Base-by-base conservation (phyloP, 2,329 filamentous ascomycete species). In the Fusarium tricinctum region DNA sequence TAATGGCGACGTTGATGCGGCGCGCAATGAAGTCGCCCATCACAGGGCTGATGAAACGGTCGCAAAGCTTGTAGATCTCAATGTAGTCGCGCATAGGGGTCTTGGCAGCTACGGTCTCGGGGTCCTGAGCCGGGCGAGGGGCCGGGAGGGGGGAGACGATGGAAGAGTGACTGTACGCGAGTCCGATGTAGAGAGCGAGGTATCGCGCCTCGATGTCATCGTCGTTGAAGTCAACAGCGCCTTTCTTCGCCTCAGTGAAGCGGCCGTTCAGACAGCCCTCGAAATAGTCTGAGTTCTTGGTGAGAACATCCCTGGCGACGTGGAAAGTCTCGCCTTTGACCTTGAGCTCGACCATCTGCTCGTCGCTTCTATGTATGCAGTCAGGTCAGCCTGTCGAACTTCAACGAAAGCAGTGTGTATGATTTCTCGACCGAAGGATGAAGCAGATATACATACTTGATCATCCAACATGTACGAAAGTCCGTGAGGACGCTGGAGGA, bases 51-150 rank as follows among this genome's bases (percentile, higher is more conserved):
- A 79, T 55, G 51, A 80, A 79, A 14, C 77, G 73, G 39, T 80
- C 78, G 53, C 78, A 79, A 12, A 80, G 73, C 67, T 79, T 79
- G 61, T 74, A 78, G 5, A 80, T 78, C 45, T 79, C 77, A 32
- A 80, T 58, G 19, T 70, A 78, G 52, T 80, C 78, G 15, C 71
- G 58, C 22, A 79, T 68, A 8, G 75, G 68, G 12, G 76, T 75
- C 44, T 70, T 70, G n/a, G 67, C 62, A 4, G 58, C 63, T 17
- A 59, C 59, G 14, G 73, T 62, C 63, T 78, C 72, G 3, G 77
- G 78, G 52, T 65, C 73, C 12, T 61, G 43, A 4, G 69, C 47
- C 4, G 71, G 69, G 2, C 60, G 47, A 12, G 76, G 77, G 6
- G 70, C 51, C 4, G 67, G 46, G 52, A 77, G 74, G 8, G 76